Evolutionary conservation across 2,329 filamentous ascomycete genomes (phyloP), one percentile per base, ranked within the genome.

Genomic region (Fusarium concolor): DNA sequence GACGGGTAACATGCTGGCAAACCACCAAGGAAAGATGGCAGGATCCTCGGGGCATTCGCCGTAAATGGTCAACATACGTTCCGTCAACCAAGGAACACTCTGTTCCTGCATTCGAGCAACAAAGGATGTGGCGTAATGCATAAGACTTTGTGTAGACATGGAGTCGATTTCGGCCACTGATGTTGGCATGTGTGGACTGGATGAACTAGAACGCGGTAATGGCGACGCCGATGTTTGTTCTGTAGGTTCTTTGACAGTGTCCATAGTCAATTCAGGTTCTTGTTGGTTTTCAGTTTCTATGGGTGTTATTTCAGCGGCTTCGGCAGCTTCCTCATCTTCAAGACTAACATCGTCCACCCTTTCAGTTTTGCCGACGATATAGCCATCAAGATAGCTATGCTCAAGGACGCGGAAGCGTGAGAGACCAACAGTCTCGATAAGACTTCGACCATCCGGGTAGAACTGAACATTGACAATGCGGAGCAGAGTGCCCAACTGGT

Each of bases 1-100:
- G 37, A 96, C 89, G 0, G 93, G 93, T 14, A 97, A 79, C 20
- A 96, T 89, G 74, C 89, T 92, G 11, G 92, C 94, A 70, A 97
- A 91, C 94, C 94, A 97, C 85, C 94, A 97, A 0, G 94, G 92
- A 70, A 97, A 96, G 2, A 88, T 77, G 5, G 89, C 89, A 1
- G 93, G 89, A 73, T 97, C 92, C 17, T 87, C 83, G 0, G 93
- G 94, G 20, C 90, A 90, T 59, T 91, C 87, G 14, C 94, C 94
- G 68, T 95, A 96, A 8, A 92, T 89, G 31, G 87, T 81, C 29
- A 94, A 81, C 33, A 94, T 89, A 10, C 90, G 87, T 39, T 89
- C 85, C 56, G 92, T 87, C 28, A 96, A 82, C 93, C 93, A 97
- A 0, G 87, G 86, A 1, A 90, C 91, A 59, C 90, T 92, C 53